A percentile compares a stretch with the other conserved stretches of the same genome.
Evolutionary conservation across 371 early-diverging fungal genomes (phyloP).

Genomic region (Mortierella sp.): DNA sequence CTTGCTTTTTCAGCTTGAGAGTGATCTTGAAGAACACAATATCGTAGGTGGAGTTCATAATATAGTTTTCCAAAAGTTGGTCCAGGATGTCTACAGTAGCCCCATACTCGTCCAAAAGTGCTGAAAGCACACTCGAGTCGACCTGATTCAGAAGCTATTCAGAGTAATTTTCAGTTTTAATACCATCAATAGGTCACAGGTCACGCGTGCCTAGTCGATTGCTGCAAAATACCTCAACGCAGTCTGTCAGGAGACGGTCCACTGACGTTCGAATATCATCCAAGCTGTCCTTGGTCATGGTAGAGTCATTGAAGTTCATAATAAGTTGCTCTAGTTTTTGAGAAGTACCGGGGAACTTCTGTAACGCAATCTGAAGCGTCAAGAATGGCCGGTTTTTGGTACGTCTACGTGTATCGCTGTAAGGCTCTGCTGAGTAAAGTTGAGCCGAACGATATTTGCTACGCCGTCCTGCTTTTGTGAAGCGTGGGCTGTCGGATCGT

Average conservation of each 20-base stretch:
- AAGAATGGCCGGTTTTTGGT: slow-evolving; percentile 17
- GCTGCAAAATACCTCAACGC: slow-evolving; percentile 30
- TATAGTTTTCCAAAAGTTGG: slow-evolving; percentile 61
- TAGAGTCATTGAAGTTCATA: slow-evolving; percentile 53
- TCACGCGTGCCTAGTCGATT: not conserved
- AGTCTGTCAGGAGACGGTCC: slow-evolving; percentile 41
- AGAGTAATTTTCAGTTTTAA: not conserved
- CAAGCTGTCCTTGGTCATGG: slow-evolving; percentile 41
- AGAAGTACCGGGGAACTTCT: slow-evolving; percentile 39
- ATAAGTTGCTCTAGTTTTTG: slow-evolving; percentile 41
- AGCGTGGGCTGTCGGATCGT: not conserved
- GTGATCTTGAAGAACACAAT: slow-evolving; percentile 70
- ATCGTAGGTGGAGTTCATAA: slow-evolving; percentile 72
- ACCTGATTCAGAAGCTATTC: slow-evolving; percentile 39
- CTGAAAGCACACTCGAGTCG: slow-evolving; percentile 21
- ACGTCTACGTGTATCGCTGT: slow-evolving; percentile 11
- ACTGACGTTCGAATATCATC: slow-evolving; percentile 47
- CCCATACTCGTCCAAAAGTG: slow-evolving; percentile 40
- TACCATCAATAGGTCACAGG: not conserved
- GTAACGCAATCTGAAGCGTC: slow-evolving; percentile 33
- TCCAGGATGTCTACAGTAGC: slow-evolving; percentile 38
- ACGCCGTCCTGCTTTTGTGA: not conserved
- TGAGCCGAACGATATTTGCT: slow-evolving; percentile 11
- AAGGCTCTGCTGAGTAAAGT: not conserved
- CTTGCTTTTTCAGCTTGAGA: slow-evolving; percentile 55